These are phyloP conservation scores for Reticulascus tulasneorum DNA, from an alignment of 2,329 filamentous ascomycete species.

Conservation along the genomic window DNA sequence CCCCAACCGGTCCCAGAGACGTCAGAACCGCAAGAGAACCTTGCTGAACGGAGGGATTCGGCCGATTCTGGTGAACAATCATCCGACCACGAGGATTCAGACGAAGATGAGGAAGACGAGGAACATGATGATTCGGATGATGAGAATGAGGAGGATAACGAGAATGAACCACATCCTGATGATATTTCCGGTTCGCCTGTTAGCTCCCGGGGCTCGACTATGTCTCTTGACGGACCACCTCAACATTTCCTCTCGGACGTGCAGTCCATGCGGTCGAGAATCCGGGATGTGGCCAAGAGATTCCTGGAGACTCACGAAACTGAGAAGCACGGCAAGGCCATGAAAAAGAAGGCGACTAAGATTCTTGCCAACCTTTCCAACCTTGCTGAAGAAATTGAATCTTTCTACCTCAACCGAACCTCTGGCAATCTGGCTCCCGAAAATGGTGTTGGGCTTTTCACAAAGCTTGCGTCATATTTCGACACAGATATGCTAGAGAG, in stretches of 20 bases:
- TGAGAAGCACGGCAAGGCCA: conserved; percentile 63
- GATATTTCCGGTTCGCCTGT: conserved; percentile 63
- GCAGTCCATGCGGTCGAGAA: conserved; percentile 65
- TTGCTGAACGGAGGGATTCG: conserved; percentile 5
- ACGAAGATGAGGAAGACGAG: conserved; percentile 46
- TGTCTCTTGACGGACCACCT: conserved; percentile 56
- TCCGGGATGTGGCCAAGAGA: conserved; percentile 71
- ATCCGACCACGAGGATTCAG: conserved; percentile 42
- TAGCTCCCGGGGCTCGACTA: conserved; percentile 63
- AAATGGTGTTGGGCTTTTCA: conserved; percentile 66
- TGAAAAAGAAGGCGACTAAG: conserved; percentile 73
- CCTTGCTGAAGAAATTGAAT: conserved; percentile 68
- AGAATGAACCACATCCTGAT: conserved; percentile 37
- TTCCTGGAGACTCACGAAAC: conserved; percentile 83
- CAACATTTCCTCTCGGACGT: conserved; percentile 43
- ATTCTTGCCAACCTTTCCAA: conserved; percentile 71
- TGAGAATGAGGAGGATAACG: conserved; percentile 46
- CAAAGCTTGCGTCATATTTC: conserved; percentile 75
- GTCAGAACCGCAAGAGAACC: conserved; percentile 12
- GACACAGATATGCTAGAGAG: conserved; percentile 84
- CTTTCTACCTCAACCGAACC: conserved; percentile 61
- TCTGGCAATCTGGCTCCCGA: conserved; percentile 39
- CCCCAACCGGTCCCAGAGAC: conserved; percentile 25
- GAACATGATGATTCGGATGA: conserved; percentile 48
- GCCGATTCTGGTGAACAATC: conserved; percentile 23